Base-by-base conservation (phyloP, 73 alveolate genomes). In the Stentor coeruleus region DNA sequence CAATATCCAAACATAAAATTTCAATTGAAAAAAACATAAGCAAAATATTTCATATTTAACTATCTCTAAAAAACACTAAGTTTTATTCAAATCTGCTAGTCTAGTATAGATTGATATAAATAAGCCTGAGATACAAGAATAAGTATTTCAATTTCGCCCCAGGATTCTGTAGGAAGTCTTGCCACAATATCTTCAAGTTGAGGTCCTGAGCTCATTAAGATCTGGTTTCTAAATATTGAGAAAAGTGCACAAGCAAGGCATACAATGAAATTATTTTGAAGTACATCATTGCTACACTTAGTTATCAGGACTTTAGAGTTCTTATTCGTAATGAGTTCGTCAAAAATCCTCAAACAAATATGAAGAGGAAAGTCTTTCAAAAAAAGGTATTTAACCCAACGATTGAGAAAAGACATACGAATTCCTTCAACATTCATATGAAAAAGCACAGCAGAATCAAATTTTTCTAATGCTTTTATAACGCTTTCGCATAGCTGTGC, bases 351-450 rank as follows among this genome's bases (percentile, higher is more conserved):
- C 28, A 49, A 6, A 49, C 66, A 49, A 49, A 49, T 49, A 49
- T 49, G 66, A 49, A 49, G 66, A 49, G 66, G 66, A 49, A 49
- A 49, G 66, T 49, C 66, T 49, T 49, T 49, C 66, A 49, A 49
- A 49, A 49, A 49, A 6, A 49, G 20, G 66, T 49, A 49, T 49
- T 49, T 49, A 20, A 49, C 66, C 66, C 66, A 49, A 49, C 66
- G 66, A 20, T 49, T 49, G 66, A 49, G 66, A 49, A 49, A 49
- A 49, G 66, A 49, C 66, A 49, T 49, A 11, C 66, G 6, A 20
- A 49, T 20, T 6, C 66, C 66, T 49, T 49, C 66, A 11, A 49
- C 6, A 20, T 49, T 49, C 66, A 49, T 49, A 20, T 49, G 66
- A 49, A 49, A 49, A 6, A 49, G 20, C 6, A 49, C 66, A 49